Evolutionary conservation across 169 alveolate genomes (phyloP).

Genomic region (Babesia caballi): DNA sequence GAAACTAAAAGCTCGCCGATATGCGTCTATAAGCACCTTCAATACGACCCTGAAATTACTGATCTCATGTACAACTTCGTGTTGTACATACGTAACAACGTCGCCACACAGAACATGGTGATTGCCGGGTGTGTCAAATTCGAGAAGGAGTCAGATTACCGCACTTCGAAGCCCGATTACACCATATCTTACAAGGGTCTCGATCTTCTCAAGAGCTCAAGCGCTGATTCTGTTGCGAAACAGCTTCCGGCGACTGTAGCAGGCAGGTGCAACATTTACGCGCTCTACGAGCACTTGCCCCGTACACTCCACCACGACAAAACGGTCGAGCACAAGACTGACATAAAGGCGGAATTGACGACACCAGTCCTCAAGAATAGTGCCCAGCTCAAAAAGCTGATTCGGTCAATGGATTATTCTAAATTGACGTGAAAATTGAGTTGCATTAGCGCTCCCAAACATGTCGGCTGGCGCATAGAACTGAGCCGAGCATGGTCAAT

Average conservation of each 20-base stretch:
- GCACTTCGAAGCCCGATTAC: neutral
- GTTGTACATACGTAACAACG: neutral
- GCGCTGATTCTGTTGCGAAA: neutral
- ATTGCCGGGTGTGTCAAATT: constrained; percentile 24
- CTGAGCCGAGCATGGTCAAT: too few relatives aligned
- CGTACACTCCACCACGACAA: constrained; percentile 8
- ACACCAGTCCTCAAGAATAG: neutral
- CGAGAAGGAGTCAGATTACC: neutral
- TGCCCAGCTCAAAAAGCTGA: neutral
- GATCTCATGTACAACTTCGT: neutral
- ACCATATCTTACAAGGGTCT: neutral
- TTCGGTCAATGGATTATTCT: too few relatives aligned
- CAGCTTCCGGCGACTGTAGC: neutral
- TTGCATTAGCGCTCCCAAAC: too few relatives aligned
- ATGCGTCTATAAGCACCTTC: too few relatives aligned
- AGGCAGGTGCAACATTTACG: neutral
- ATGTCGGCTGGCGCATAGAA: too few relatives aligned
- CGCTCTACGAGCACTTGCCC: constrained; percentile 13
- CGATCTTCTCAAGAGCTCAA: neutral
- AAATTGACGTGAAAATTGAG: too few relatives aligned
- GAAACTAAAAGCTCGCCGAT: neutral
- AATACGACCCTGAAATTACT: too few relatives aligned
- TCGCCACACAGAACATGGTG: neutral
- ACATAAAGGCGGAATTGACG: neutral
- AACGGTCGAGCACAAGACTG: neutral